phyloP scores from a whole-genome alignment of 257 asterid genomes.

The Petrea volubilis region DNA sequence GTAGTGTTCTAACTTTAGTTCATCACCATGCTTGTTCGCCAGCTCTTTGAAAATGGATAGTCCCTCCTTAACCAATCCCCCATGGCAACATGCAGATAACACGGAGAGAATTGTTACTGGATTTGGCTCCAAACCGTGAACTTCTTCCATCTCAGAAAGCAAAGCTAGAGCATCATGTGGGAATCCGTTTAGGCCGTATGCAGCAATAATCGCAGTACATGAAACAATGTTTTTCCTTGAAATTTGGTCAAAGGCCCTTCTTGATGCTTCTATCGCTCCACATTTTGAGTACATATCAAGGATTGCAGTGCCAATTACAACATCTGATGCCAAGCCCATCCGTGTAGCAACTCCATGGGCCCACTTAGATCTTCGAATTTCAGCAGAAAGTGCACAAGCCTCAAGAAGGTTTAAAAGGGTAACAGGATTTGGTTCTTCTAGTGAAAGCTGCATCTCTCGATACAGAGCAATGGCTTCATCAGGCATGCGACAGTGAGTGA shows the following conservation, averaged over 20 bases:
- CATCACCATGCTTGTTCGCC: conserved; percentile 38
- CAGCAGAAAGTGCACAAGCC: conserved; percentile 78
- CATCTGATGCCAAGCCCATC: conserved; percentile 65
- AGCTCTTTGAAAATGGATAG: conserved; percentile 53
- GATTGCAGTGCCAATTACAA: conserved; percentile 76
- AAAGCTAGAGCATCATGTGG: conserved; percentile 70
- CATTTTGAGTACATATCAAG: conserved; percentile 89
- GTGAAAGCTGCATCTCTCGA: conserved; percentile 47
- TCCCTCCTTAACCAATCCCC: conserved; percentile 86
- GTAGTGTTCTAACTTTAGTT: conserved; percentile 62
- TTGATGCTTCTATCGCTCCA: conserved; percentile 69
- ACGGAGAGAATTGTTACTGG: conserved; percentile 62
- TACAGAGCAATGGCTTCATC: conserved; percentile 69
- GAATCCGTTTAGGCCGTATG: conserved; percentile 76
- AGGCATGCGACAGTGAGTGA: conserved; percentile 73
- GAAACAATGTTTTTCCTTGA: conserved; percentile 55
- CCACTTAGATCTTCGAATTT: conserved; percentile 55
- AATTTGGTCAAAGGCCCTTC: conserved; percentile 63
- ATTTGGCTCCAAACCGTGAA: conserved; percentile 63
- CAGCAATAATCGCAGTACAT: conserved; percentile 85
- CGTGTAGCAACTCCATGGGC: conserved; percentile 74
- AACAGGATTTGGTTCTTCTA: conserved; percentile 43
- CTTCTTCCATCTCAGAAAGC: conserved; percentile 59
- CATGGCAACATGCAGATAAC: conserved; percentile 88
- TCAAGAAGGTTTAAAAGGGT: conserved; percentile 74